Percentiles rank a stretch among this genome's conserved stretches.
These are phyloP conservation scores for Dactylellina parvicollis DNA, from an alignment of 2,329 filamentous ascomycete species.

Conservation along the genomic window DNA sequence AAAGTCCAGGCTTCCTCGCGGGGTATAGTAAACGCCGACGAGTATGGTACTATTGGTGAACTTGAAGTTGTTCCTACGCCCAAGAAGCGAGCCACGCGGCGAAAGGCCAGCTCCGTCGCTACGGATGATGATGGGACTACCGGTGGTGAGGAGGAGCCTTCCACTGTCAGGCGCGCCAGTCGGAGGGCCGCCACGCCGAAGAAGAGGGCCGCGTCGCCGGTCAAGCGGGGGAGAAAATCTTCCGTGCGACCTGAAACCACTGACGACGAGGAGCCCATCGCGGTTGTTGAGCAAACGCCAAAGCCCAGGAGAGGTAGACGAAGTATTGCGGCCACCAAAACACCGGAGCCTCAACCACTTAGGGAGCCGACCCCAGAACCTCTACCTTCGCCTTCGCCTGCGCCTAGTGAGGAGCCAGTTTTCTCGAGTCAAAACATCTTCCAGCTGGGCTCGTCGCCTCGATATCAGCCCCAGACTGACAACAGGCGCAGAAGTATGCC, in stretches of 20 bases:
- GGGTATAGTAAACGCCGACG: slow-evolving; percentile 77
- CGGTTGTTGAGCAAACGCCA: slow-evolving; percentile 32
- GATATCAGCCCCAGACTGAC: slow-evolving; percentile 30
- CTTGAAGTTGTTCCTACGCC: slow-evolving; percentile 54
- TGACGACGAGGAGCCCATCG: slow-evolving; percentile 19
- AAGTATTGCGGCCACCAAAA: slow-evolving; percentile 59
- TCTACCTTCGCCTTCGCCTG: slow-evolving; percentile 38
- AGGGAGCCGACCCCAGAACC: slow-evolving; percentile 50
- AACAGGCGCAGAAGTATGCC: slow-evolving; percentile 50
- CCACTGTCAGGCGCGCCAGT: slow-evolving; percentile 18
- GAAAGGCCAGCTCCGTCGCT: slow-evolving; percentile 70
- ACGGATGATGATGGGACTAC: slow-evolving; percentile 68
- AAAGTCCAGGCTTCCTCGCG: slow-evolving; percentile 84
- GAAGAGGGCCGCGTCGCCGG: slow-evolving; percentile 42
- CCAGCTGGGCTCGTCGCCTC: slow-evolving; percentile 56
- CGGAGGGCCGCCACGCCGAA: slow-evolving; percentile 57
- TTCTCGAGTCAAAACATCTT: slow-evolving; percentile 58
- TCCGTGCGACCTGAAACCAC: slow-evolving; percentile 35
- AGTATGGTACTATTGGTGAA: slow-evolving; percentile 59
- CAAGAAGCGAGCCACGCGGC: slow-evolving; percentile 64
- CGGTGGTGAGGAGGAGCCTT: slow-evolving; percentile 36
- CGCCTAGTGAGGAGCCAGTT: slow-evolving; percentile 63
- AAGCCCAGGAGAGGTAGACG: slow-evolving; percentile 35
- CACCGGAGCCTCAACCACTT: slow-evolving; percentile 47
- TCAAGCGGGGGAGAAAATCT: slow-evolving; percentile 48